These are phyloP conservation scores for Calonectria multiphialidica DNA, from an alignment of 2,329 filamentous ascomycete genomes.

Conservation along the genomic window DNA sequence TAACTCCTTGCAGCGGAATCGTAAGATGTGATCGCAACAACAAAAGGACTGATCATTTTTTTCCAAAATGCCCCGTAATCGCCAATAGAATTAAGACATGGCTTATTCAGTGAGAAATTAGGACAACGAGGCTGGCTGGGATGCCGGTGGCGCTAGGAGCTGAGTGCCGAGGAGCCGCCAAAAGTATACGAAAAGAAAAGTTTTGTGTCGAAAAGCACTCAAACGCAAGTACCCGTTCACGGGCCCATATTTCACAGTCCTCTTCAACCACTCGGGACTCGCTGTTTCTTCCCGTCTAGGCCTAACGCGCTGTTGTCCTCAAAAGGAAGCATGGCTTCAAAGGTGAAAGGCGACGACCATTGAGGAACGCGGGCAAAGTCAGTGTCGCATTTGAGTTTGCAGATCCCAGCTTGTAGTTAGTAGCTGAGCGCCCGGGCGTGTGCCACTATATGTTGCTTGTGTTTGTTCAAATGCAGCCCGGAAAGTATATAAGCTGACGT, in stretches of 20 bases:
- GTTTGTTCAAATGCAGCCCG: neutral
- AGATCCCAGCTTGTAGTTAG: neutral
- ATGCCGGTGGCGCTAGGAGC: neutral
- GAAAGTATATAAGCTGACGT: slow-evolving; percentile 9
- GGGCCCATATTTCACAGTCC: neutral
- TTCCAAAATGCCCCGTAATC: neutral
- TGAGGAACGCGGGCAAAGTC: neutral
- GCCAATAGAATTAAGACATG: too few species aligned
- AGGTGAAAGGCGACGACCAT: neutral
- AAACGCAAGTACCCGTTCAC: neutral
- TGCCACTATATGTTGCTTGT: neutral
- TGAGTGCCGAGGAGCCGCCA: neutral
- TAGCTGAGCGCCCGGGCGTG: too few species aligned
- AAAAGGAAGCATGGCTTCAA: neutral
- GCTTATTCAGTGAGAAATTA: neutral
- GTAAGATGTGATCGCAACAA: too few species aligned
- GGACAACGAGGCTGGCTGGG: slow-evolving; percentile 3
- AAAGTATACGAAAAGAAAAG: neutral
- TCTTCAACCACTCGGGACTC: neutral
- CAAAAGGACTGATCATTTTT: neutral
- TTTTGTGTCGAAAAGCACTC: neutral
- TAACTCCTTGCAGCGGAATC: neutral
- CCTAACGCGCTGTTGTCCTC: neutral
- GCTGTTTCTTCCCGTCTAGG: neutral
- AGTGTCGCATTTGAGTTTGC: neutral